Evolutionary conservation across 75 land plant genomes (phyloP).

Genomic region (Sequoiadendron giganteum): DNA sequence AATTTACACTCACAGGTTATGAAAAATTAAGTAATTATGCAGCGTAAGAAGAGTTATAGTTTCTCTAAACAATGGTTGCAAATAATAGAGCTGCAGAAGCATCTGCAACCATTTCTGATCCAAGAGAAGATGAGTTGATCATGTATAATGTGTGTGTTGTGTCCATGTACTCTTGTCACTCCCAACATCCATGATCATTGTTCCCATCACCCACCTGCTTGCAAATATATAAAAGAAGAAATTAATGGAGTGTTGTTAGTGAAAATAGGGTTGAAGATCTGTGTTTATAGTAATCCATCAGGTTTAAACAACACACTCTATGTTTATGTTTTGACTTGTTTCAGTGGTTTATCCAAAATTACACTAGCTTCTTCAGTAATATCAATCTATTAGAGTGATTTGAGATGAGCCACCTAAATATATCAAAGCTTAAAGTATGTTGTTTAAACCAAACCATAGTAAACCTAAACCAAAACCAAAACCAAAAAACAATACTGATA

Average conservation of each 20-base stretch:
- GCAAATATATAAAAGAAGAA: not conserved
- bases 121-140: constrained; percentile 39
- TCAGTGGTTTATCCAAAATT: too few relatives aligned
- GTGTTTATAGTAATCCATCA: too few relatives aligned
- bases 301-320: too few relatives aligned
- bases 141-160: constrained; percentile 44
- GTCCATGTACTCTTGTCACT: constrained; percentile 93
- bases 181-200: constrained; percentile 84
- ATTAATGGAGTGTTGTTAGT: too few relatives aligned
- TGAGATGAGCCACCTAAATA: too few relatives aligned
- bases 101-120: constrained; percentile 56
- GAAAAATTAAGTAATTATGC: not conserved
- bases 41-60: not conserved
- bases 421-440: too few relatives aligned
- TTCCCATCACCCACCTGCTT: constrained; percentile 61
- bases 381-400: too few relatives aligned
- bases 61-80: constrained; percentile 64
- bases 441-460: too few relatives aligned
- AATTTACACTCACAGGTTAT: not conserved
- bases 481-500: not conserved
- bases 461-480: too few relatives aligned
- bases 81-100: constrained; percentile 90
- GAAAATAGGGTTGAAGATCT: not conserved
- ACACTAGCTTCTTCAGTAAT: too few relatives aligned
- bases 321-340: too few relatives aligned